Base-by-base conservation (phyloP, 1,139 yeast genomes). In the Nakaseomyces uthaithaninus region DNA sequence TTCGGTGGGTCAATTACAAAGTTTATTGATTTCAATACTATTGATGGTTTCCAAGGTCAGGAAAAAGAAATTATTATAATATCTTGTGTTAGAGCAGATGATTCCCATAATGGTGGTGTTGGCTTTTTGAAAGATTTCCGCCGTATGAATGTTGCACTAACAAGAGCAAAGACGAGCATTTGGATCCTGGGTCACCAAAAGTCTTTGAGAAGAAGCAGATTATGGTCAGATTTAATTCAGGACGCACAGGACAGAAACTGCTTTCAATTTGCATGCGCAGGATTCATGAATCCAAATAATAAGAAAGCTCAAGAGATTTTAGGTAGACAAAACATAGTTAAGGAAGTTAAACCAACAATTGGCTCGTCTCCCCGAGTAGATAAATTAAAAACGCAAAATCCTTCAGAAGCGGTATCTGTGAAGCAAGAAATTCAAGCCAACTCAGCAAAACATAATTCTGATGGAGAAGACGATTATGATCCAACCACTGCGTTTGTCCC, bases 41-140 rank as follows among this genome's bases (percentile, higher is more conserved):
- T 91, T 43, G 98, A 91, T 68, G 98, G 98, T 1, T 91, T 87
- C 59, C 98, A 91, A 67, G 98, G 98, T 51, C 97, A 91, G 61
- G 98, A 91, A 58, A 91, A 89, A 60, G 97, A 91, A 50, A 78
- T 93, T 40, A 85, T 91, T 47, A 76, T 91, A 36, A 79, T 91
- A 70, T 87, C 97, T 0, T 89, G 97, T 74, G 98, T 93, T 6
- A 74, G 98, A 55, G 94, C 95, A 3, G 77, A 76, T 55, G 75
- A 72, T 12, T 61, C 59, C 9, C 35, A 31, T 19, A 57, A 55
- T 30, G 47, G 57, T 2, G 66, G 85, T 41, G 91, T 89, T 47
- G 97, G 97, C 20, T 89, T 89, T 62, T 73, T 89, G 60, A 80
- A 83, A 46, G 97, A 89, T 63, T 71, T 80, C 31, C 73, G 97